These are phyloP conservation scores for Kondoa malvinella DNA, from an alignment of 768 basidiomycete genomes.

Conservation along the genomic window DNA sequence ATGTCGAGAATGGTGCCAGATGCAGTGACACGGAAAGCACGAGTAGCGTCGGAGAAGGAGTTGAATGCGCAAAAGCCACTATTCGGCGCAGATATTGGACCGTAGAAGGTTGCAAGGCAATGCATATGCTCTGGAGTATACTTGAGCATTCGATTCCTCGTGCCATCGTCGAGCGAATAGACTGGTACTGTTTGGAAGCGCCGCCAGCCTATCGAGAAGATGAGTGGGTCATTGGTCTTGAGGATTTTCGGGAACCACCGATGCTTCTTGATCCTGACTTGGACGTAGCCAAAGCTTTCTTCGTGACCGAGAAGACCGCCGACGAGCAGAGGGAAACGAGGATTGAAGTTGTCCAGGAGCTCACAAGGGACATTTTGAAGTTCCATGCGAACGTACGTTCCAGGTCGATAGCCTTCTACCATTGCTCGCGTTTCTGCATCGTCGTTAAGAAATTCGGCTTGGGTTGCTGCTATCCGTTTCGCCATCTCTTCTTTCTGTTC, in stretches of 20 bases:
- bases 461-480: constrained; percentile 38
- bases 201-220: constrained; percentile 94
- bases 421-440: constrained; percentile 59
- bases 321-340: constrained; percentile 71
- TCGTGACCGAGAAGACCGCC: constrained; percentile 81
- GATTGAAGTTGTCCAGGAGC: constrained; percentile 83
- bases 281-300: constrained; percentile 79
- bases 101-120: constrained; percentile 94
- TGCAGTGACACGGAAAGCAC: constrained; percentile 75
- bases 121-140: constrained; percentile 99
- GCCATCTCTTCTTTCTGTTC: constrained; percentile 75
- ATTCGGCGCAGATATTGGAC: constrained; percentile 76
- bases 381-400: constrained; percentile 83
- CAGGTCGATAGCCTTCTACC: constrained; percentile 79
- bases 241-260: constrained; percentile 79
- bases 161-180: constrained; percentile 81
- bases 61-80: constrained; percentile 98
- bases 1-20: constrained; percentile 90
- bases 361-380: constrained; percentile 70
- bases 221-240: constrained; percentile 92
- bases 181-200: constrained; percentile 89
- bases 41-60: constrained; percentile 46
- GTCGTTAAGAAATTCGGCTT: constrained; percentile 69
- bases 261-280: constrained; percentile 90
- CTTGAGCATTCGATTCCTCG: constrained; percentile 98